phyloP scores from a whole-genome alignment of 1,284 basidiomycete species.

The Coniferiporia weirii region DNA sequence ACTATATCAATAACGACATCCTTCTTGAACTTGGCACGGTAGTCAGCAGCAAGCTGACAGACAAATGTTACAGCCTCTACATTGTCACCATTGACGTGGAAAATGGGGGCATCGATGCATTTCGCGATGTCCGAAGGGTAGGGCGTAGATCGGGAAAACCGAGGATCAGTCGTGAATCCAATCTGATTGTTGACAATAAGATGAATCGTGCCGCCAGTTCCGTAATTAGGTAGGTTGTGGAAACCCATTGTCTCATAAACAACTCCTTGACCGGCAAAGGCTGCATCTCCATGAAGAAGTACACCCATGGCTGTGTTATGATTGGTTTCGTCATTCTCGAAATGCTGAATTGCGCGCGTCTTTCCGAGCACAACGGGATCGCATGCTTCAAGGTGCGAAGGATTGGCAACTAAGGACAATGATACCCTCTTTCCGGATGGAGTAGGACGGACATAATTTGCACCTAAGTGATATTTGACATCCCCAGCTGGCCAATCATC shows the following conservation, averaged over 20 bases:
- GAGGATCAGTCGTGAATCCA: slow-evolving; percentile 98
- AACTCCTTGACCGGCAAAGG: slow-evolving; percentile 97
- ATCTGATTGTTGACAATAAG: slow-evolving; percentile 99
- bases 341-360: slow-evolving; percentile 94
- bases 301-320: slow-evolving; percentile 89
- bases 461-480: slow-evolving; percentile 99
- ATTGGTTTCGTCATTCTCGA: slow-evolving; percentile 79
- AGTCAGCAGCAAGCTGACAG: slow-evolving; percentile 96
- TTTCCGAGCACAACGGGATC: slow-evolving; percentile 98
- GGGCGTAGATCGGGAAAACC: slow-evolving; percentile 95
- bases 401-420: slow-evolving; percentile 96
- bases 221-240: slow-evolving; percentile 92
- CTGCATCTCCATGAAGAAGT: slow-evolving; percentile 96
- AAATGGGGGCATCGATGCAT: slow-evolving; percentile 97
- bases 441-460: slow-evolving; percentile 98
- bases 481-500: slow-evolving; percentile 88
- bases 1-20: slow-evolving; percentile 99
- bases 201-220: slow-evolving; percentile 97
- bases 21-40: slow-evolving; percentile 97
- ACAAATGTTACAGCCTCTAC: slow-evolving; percentile 98
- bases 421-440: slow-evolving; percentile 98
- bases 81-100: slow-evolving; percentile 99
- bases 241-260: slow-evolving; percentile 99
- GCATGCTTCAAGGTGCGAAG: slow-evolving; percentile 95
- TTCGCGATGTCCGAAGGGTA: slow-evolving; percentile 99